Percentiles rank a stretch among this genome's conserved stretches.
Evolutionary conservation across 1,139 yeast species (phyloP).

Genomic region (Sugiyamaella paludigena): DNA sequence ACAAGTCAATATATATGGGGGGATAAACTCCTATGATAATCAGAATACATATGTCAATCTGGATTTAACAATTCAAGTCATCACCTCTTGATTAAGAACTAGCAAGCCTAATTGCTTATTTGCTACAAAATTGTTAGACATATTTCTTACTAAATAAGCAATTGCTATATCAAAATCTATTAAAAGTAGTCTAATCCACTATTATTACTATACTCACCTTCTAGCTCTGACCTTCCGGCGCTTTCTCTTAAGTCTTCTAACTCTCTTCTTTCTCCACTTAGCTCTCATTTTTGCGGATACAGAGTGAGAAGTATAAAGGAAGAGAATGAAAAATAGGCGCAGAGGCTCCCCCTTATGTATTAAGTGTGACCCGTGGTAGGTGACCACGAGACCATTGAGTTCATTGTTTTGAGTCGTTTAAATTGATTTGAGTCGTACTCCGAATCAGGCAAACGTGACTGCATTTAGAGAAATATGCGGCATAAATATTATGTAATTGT

Average conservation of each 20-base stretch:
- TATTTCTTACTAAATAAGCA: no score
- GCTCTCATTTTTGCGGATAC: conserved; percentile 32
- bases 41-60: no score
- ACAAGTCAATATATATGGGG: no score
- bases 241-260: conserved; percentile 99
- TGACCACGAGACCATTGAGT: conserved; percentile 6
- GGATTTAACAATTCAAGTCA: no score
- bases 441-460: conserved; percentile 10
- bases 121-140: conserved; percentile 15
- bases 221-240: conserved; percentile 99
- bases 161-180: no score
- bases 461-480: background rate
- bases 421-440: background rate
- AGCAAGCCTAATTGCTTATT: conserved; percentile 24
- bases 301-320: conserved; percentile 16
- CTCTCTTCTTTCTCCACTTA: conserved; percentile 97
- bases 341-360: conserved; percentile 3
- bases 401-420: conserved; percentile 5
- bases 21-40: no score
- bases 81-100: conserved; percentile 16
- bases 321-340: conserved; percentile 8
- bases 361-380: conserved; percentile 7
- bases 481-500: background rate
- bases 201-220: conserved; percentile 34
- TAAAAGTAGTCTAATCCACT: background rate